Conservation (phyloP, 192 early-diverging fungal genomes). For the Haplosporangium gracile region DNA sequence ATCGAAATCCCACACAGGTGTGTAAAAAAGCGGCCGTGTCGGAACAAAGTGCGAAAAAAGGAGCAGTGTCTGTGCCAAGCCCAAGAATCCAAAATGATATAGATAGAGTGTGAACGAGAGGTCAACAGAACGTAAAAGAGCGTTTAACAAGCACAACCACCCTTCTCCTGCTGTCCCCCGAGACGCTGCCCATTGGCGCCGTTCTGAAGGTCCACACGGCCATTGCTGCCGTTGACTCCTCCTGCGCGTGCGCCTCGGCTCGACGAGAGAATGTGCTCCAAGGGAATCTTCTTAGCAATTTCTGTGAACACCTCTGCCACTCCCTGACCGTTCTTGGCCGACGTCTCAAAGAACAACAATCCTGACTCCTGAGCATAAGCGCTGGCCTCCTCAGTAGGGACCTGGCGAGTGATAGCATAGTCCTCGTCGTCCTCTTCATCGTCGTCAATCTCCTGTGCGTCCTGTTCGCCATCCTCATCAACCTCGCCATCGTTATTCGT, state of each 20-base stretch:
- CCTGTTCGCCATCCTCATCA: constrained; percentile 49
- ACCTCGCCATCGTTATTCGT: constrained; percentile 27
- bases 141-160: constrained; percentile 41
- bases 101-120: not conserved
- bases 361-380: constrained; percentile 86
- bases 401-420: constrained; percentile 65
- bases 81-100: not conserved
- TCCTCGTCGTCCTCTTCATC: constrained; percentile 61
- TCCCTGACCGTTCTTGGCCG: constrained; percentile 86
- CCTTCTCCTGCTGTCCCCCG: constrained; percentile 53
- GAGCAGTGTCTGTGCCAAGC: not conserved
- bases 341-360: constrained; percentile 91
- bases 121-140: not conserved
- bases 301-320: constrained; percentile 94
- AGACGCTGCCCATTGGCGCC: constrained; percentile 41
- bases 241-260: constrained; percentile 41
- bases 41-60: not conserved
- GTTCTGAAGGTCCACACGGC: constrained; percentile 48
- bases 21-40: not conserved
- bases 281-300: constrained; percentile 72
- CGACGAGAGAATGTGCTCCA: constrained; percentile 59
- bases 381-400: constrained; percentile 82
- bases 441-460: constrained; percentile 51
- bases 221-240: constrained; percentile 29
- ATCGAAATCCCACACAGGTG: not conserved